A percentile compares a stretch with the other conserved stretches of the same genome.
phyloP scores from a whole-genome alignment of 192 early-diverging fungal genomes.

The Coemansia sp. region DNA sequence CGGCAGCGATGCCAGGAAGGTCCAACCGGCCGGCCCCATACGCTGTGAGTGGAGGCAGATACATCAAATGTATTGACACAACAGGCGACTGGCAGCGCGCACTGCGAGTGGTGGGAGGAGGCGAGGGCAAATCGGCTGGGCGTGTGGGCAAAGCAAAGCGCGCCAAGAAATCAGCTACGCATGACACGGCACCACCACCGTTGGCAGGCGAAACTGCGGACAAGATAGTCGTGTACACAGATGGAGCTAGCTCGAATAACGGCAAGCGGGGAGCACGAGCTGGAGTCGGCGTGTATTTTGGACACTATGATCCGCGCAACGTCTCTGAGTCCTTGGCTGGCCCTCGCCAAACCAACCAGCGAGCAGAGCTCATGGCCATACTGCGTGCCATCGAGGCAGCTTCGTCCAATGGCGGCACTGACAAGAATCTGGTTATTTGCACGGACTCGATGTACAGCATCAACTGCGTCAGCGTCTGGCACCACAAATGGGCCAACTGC shows the following conservation, averaged over 20 bases:
- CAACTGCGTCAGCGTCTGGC: constrained; percentile 71
- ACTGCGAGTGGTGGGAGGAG: not conserved
- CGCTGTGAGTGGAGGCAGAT: not conserved
- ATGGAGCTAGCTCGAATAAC: constrained; percentile 76
- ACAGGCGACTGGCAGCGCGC: not conserved
- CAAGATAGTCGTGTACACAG: constrained; percentile 66
- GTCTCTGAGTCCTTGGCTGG: constrained; percentile 55
- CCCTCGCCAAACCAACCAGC: constrained; percentile 65
- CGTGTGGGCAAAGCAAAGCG: not conserved
- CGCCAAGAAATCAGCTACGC: not conserved
- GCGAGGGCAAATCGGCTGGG: not conserved
- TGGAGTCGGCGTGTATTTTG: constrained; percentile 86
- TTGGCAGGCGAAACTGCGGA: constrained; percentile 9
- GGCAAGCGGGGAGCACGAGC: constrained; percentile 62
- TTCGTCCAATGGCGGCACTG: too few species aligned
- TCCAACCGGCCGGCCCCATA: not conserved
- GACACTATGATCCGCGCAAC: constrained; percentile 66
- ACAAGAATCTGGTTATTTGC: constrained; percentile 55
- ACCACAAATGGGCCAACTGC: constrained; percentile 66
- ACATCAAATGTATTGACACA: not conserved
- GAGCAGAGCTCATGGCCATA: constrained; percentile 68
- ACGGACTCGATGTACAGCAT: constrained; percentile 78
- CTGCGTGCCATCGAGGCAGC: constrained; percentile 57
- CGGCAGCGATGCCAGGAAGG: not conserved
- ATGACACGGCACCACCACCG: not conserved